Percentiles rank a stretch among this genome's conserved stretches.
These are phyloP conservation scores for Talaromyces sp. DNA, from an alignment of 2,329 filamentous ascomycete species.

Conservation along the genomic window DNA sequence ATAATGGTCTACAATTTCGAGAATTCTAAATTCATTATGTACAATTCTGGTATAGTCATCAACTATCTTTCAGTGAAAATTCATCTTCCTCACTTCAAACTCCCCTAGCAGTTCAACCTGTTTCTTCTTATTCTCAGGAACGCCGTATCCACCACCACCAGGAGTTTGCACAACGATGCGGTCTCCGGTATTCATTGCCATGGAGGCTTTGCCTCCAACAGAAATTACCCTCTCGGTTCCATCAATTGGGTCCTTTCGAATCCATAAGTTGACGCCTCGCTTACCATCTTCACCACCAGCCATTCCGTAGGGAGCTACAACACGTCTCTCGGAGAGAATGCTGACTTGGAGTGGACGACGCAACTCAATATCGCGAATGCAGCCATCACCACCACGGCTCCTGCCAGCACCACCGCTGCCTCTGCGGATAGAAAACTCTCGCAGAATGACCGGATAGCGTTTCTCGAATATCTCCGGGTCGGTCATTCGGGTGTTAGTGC, in stretches of 20 bases:
- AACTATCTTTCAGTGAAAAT: background rate
- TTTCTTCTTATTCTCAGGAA: constrained; percentile 32
- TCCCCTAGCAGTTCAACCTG: constrained; percentile 9
- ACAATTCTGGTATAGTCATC: background rate
- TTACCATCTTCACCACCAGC: constrained; percentile 73
- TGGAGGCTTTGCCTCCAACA: constrained; percentile 59
- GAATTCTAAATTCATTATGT: background rate
- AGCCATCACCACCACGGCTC: constrained; percentile 69
- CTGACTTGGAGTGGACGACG: constrained; percentile 72
- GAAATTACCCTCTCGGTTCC: constrained; percentile 50
- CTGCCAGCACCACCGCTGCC: constrained; percentile 63
- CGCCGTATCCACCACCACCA: constrained; percentile 41
- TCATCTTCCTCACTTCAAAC: constrained; percentile 8
- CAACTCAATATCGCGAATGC: constrained; percentile 79
- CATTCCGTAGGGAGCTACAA: constrained; percentile 75
- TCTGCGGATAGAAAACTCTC: constrained; percentile 63
- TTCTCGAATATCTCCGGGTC: constrained; percentile 78
- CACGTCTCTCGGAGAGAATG: constrained; percentile 71
- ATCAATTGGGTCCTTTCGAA: constrained; percentile 61
- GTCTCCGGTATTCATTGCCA: constrained; percentile 54
- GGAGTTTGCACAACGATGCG: constrained; percentile 58
- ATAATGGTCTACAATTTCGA: background rate
- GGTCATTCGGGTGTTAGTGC: constrained; percentile 84
- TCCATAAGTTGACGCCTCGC: constrained; percentile 83
- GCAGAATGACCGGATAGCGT: constrained; percentile 69